Evolutionary conservation across 1,284 basidiomycete species (phyloP), one percentile per base, ranked within the genome.

Genomic region (Ceratobasidium sp.): DNA sequence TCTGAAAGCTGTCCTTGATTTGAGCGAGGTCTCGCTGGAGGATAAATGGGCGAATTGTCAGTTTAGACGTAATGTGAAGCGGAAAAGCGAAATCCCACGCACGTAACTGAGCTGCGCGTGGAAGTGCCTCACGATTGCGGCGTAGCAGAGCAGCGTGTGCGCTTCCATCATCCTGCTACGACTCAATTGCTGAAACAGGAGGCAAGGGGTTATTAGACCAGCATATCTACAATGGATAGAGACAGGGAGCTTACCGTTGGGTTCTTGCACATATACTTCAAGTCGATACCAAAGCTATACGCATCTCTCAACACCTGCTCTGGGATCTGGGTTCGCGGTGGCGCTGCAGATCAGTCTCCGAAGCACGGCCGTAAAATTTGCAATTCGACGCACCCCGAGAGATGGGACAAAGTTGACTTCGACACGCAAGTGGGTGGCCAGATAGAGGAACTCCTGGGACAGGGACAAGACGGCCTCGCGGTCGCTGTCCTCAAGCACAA

Each of bases 251-350:
- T 30, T 52, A 52, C 62, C 62, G 45, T 65, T 50, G 62, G 62
- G 30, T 65, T 30, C 32, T 52, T 65, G 46, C 62, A 65, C 62
- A 65, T 65, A 41, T 65, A 53, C 62, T 65, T 65, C 46, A 65
- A 45, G 62, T 65, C 62, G 26, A 65, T 53, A 39, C 62, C 62
- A 53, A 65, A 65, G n/a, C 62, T 32, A 39, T 65, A 65, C 28
- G 62, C 62, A 52, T 65, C 62, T 45, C 62, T 65, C 30, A 65
- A 30, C 28, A 65, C 62, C 48, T 65, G 62, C 28, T 65, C 62
- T 41, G 62, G 62, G 32, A 65, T 65, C 62, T 65, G 62, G 62
- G 46, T 28, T 14, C 41, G 46, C 36, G 62, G 46, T 46, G 62
- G 32, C 18, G 32, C 23, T 45, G 28, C 62, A 50, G 46, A 65